A percentile compares a stretch with the other conserved stretches of the same genome.
Evolutionary conservation across 176 grass and related monocot species (phyloP).

Genomic region (Musa acuminata): DNA sequence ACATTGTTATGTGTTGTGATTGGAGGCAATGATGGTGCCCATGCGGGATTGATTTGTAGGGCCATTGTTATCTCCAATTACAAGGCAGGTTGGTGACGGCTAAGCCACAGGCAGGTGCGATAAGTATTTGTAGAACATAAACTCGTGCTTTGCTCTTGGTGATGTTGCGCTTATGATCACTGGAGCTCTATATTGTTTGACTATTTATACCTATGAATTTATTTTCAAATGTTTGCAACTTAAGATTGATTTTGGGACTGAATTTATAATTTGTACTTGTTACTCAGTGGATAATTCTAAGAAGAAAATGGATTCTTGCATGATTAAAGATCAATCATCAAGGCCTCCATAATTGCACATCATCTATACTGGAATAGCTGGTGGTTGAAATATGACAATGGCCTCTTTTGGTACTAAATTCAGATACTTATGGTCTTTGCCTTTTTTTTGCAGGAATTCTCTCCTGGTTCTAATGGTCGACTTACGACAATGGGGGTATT

Average conservation of each 20-base stretch:
- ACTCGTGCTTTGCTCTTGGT: background rate
- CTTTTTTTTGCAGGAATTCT: conserved; percentile 57
- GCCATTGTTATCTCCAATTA: background rate
- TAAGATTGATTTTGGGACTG: background rate
- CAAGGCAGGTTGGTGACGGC: background rate
- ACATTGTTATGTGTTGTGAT: background rate
- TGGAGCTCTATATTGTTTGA: background rate
- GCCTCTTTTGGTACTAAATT: too few relatives aligned
- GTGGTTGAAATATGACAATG: too few relatives aligned
- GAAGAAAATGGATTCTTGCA: background rate
- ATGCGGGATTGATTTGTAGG: background rate
- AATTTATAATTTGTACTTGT: background rate
- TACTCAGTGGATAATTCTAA: background rate
- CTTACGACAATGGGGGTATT: conserved; percentile 93
- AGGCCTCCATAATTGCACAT: background rate
- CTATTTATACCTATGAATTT: background rate
- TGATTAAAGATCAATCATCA: background rate
- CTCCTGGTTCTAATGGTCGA: conserved; percentile 80
- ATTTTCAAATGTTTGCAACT: background rate
- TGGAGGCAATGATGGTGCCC: background rate
- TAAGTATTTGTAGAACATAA: background rate
- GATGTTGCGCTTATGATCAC: background rate
- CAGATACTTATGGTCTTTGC: background rate
- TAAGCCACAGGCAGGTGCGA: background rate
- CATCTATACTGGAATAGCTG: too few relatives aligned